Base-by-base conservation (phyloP, 352 stramenopile species). In the Phytopythium sindhum region DNA sequence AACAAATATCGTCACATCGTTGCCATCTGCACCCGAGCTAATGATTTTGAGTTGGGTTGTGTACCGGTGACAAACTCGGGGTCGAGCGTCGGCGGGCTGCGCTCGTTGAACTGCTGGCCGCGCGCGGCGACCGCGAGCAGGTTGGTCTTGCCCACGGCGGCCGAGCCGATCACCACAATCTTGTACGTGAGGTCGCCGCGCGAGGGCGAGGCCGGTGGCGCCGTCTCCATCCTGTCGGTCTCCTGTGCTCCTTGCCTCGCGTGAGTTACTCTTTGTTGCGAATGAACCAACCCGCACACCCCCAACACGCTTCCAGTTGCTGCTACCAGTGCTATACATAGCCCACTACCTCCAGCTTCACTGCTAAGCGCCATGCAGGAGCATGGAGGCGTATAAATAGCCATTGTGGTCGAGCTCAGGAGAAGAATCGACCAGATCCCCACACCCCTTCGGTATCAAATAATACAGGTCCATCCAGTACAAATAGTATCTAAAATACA, bases 111-210 rank as follows among this genome's bases (percentile, higher is more conserved):
- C 69, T 86, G 77, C 61, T 81, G 70, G 2, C 81, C 81, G 21
- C 78, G 70, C 29, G 78, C 77, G 0, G 78, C 81, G 17, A 90
- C 78, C 0, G 69, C 76, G 31, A 88, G 77, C 10, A 90, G 41
- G 39, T 88, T 90, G 31, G 80, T 89, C 52, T 89, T 89, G 2
- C 80, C 78, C n/a, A 89, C 78, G 19, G 76, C 78, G 1, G 75
- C 75, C 0, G 78, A 86, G 14, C 80, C 80, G 54, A 86, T 88
- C 52, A 89, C 62, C 59, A 89, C 80, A 67, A 89, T 69, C 54
- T 86, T 86, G 73, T 88, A 88, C 44, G 86, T 56, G 28, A 72
- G 73, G 64, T 87, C 72, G 54, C 69, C 65, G 35, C 68, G 73
- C 62, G 75, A 68, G 8, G 74, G 78, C 17, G 78, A 84, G 52